Conservation (phyloP, 345 rosid genomes). For the Syzygium aromaticum region DNA sequence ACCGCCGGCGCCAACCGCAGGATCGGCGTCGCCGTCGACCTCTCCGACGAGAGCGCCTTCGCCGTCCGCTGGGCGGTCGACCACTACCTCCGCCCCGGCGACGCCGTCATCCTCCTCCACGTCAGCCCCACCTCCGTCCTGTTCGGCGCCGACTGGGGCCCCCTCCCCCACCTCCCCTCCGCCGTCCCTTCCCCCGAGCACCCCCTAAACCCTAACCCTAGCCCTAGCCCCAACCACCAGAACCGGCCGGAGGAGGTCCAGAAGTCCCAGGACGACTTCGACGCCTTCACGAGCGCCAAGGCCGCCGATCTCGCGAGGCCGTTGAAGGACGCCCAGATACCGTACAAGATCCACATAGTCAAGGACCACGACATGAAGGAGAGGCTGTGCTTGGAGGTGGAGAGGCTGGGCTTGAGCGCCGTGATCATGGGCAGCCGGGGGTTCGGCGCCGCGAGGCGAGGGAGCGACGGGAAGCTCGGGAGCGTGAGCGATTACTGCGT, state of each 20-base stretch:
- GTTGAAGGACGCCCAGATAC: conserved; percentile 73
- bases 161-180: conserved; percentile 43
- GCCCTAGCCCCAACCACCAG: neutral
- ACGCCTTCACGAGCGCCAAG: conserved; percentile 59
- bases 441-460: conserved; percentile 70
- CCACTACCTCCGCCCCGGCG: conserved; percentile 88
- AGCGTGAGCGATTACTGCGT: conserved; percentile 95
- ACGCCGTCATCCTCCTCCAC: conserved; percentile 87
- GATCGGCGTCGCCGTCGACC: conserved; percentile 91
- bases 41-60: conserved; percentile 71
- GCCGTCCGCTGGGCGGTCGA: conserved; percentile 90
- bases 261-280: conserved; percentile 64
- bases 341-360: conserved; percentile 80
- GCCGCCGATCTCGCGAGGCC: conserved; percentile 75
- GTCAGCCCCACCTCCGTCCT: conserved; percentile 96
- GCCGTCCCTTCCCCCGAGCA: neutral
- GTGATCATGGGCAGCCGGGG: conserved; percentile 92
- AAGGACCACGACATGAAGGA: conserved; percentile 97
- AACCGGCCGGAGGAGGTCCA: conserved; percentile 8
- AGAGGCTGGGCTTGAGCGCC: conserved; percentile 64
- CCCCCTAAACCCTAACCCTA: conserved; percentile 21
- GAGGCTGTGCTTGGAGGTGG: conserved; percentile 85
- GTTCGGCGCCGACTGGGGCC: conserved; percentile 99
- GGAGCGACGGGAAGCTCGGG: conserved; percentile 74
- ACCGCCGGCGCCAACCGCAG: conserved; percentile 82